Evolutionary conservation across 2,329 filamentous ascomycete genomes (phyloP).

Genomic region (Colletotrichum magnum): DNA sequence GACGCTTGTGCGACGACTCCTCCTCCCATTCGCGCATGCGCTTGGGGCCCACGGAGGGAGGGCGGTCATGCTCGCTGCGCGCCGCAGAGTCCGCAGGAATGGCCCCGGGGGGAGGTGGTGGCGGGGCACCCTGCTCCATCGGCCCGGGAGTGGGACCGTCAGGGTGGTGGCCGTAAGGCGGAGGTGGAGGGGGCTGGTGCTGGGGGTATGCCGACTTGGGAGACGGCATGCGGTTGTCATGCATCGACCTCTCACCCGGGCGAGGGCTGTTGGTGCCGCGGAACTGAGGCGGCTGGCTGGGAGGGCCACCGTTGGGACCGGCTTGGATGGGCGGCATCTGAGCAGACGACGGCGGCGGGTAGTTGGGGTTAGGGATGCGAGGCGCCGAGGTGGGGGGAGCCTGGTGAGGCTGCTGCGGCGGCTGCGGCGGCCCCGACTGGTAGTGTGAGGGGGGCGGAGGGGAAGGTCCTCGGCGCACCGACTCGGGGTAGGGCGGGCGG

Average conservation of each 20-base stretch:
- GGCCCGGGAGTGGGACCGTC: slow-evolving; percentile 70
- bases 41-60: slow-evolving; percentile 85
- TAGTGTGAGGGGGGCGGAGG: slow-evolving; percentile 68
- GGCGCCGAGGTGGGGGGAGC: slow-evolving; percentile 56
- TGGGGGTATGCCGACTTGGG: slow-evolving; percentile 89
- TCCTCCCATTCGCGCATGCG: slow-evolving; percentile 94
- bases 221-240: slow-evolving; percentile 91
- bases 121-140: slow-evolving; percentile 79
- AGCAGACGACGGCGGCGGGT: slow-evolving; percentile 63
- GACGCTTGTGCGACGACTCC: slow-evolving; percentile 84
- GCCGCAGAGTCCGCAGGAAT: slow-evolving; percentile 77
- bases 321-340: slow-evolving; percentile 55
- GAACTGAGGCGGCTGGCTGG: slow-evolving; percentile 77
- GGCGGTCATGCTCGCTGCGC: slow-evolving; percentile 76
- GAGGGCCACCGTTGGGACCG: slow-evolving; percentile 59
- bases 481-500: slow-evolving; percentile 42
- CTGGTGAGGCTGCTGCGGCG: slow-evolving; percentile 61
- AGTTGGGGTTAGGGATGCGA: slow-evolving; percentile 73
- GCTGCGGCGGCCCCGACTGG: slow-evolving; percentile 64
- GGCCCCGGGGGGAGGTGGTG: slow-evolving; percentile 67
- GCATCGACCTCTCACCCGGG: slow-evolving; percentile 85
- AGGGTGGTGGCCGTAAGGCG: slow-evolving; percentile 78
- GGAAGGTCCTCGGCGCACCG: slow-evolving; percentile 66
- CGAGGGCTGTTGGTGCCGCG: slow-evolving; percentile 80
- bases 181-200: slow-evolving; percentile 68